These are phyloP conservation scores for Gaertneriomyces semiglobifer DNA, from an alignment of 192 early-diverging fungal species.

Conservation along the genomic window DNA sequence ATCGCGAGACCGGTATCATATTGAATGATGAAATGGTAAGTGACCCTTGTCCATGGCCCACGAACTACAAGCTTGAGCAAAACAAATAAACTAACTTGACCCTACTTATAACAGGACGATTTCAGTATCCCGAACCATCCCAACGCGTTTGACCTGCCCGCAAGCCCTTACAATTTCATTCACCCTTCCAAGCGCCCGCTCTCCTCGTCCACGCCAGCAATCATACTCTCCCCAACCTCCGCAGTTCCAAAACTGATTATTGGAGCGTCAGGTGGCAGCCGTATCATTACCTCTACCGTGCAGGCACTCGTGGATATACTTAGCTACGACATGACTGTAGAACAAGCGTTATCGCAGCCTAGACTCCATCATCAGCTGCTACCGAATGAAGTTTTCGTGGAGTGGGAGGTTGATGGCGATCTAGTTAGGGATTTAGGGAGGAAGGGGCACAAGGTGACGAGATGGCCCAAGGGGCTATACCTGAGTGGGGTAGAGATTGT, in stretches of 20 bases:
- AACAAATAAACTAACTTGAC: not conserved
- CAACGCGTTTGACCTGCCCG: slow-evolving; percentile 69
- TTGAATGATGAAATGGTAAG: slow-evolving; percentile 89
- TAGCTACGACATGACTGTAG: slow-evolving; percentile 65
- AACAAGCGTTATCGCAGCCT: slow-evolving; percentile 66
- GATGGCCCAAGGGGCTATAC: slow-evolving; percentile 23
- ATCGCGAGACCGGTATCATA: slow-evolving; percentile 81
- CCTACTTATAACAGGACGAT: slow-evolving; percentile 55
- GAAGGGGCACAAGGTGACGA: slow-evolving; percentile 28
- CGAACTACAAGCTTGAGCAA: not conserved
- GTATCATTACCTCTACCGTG: slow-evolving; percentile 74
- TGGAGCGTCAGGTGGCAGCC: slow-evolving; percentile 78
- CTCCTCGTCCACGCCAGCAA: slow-evolving; percentile 60
- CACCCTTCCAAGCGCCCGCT: slow-evolving; percentile 81
- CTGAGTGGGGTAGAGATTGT: slow-evolving; percentile 38
- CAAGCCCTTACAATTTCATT: slow-evolving; percentile 81
- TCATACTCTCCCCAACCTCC: slow-evolving; percentile 28
- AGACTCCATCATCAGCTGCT: slow-evolving; percentile 90
- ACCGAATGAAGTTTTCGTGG: slow-evolving; percentile 55
- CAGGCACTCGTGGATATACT: slow-evolving; percentile 73
- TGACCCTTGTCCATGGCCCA: not conserved
- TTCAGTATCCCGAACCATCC: slow-evolving; percentile 63
- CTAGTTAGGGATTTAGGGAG: slow-evolving; percentile 8
- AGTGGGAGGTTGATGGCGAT: slow-evolving; percentile 18
- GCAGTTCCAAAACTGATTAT: slow-evolving; percentile 53